phyloP scores from a whole-genome alignment of 2,329 filamentous ascomycete genomes.

The Cadophora malorum region DNA sequence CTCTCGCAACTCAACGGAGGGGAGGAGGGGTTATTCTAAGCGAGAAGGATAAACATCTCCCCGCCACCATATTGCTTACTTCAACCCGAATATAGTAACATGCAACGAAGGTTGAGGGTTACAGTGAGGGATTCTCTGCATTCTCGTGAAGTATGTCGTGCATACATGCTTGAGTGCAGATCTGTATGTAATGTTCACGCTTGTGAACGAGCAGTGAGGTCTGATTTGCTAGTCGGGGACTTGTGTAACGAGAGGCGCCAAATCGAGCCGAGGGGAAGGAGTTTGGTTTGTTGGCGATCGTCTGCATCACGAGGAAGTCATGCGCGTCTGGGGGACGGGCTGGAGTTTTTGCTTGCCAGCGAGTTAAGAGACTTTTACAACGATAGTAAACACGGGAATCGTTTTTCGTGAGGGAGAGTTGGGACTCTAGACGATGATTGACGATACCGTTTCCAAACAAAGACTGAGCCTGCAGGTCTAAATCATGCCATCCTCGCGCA shows the following conservation, averaged over 20 bases:
- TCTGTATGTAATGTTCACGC: background rate
- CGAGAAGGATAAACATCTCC: slow-evolving; percentile 3
- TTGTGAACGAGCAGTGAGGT: background rate
- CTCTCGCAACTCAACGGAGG: no score
- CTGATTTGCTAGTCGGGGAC: background rate
- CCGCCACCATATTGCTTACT: background rate
- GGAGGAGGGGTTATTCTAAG: no score
- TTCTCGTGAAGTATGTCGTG: background rate
- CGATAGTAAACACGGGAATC: no score
- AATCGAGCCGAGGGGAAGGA: background rate
- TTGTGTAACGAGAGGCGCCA: background rate
- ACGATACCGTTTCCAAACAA: no score
- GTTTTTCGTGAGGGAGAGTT: no score
- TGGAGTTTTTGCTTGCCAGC: no score
- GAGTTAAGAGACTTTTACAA: no score
- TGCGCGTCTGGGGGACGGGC: background rate
- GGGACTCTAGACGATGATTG: no score
- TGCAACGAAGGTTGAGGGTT: background rate
- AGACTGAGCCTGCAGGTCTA: no score
- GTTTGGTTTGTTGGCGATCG: background rate
- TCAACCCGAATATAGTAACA: background rate
- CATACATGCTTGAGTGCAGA: background rate
- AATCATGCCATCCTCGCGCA: no score
- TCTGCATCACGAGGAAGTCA: background rate
- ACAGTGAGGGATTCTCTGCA: slow-evolving; percentile 8